Percentiles rank a stretch among this genome's conserved stretches.
Evolutionary conservation across 345 rosid genomes (phyloP).

Genomic region (Leavenworthia alabamica): DNA sequence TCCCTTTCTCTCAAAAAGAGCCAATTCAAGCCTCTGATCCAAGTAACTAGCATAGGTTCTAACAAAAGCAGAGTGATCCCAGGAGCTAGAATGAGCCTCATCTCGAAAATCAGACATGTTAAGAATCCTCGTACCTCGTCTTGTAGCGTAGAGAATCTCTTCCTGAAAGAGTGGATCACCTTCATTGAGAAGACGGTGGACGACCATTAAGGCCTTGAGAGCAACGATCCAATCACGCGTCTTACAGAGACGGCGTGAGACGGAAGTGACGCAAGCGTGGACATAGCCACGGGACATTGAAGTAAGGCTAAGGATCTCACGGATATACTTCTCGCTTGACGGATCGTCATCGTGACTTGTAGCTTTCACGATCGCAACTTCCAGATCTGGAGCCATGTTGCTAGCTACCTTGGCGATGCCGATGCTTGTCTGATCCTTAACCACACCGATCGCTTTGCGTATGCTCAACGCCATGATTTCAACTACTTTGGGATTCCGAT

Average conservation of each 20-base stretch:
- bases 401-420: conserved; percentile 71
- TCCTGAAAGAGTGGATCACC: conserved; percentile 69
- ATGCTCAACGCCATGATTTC: conserved; percentile 62
- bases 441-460: conserved; percentile 77
- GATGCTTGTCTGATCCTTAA: conserved; percentile 76
- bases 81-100: conserved; percentile 69
- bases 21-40: conserved; percentile 69
- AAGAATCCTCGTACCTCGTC: conserved; percentile 72
- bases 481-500: conserved; percentile 1
- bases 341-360: conserved; percentile 94
- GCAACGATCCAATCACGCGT: conserved; percentile 93
- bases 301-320: conserved; percentile 70
- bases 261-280: conserved; percentile 56
- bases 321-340: conserved; percentile 65
- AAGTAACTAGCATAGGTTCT: conserved; percentile 64
- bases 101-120: conserved; percentile 80
- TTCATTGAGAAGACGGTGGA: conserved; percentile 63
- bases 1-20: conserved; percentile 42
- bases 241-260: conserved; percentile 70
- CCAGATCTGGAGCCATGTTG: conserved; percentile 85
- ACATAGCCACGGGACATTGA: conserved; percentile 80
- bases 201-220: conserved; percentile 62
- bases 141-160: conserved; percentile 64
- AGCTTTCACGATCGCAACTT: conserved; percentile 88
- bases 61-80: conserved; percentile 85